Base-by-base conservation (phyloP, 306 rosid species). In the Dalbergia cochinchinensis region DNA sequence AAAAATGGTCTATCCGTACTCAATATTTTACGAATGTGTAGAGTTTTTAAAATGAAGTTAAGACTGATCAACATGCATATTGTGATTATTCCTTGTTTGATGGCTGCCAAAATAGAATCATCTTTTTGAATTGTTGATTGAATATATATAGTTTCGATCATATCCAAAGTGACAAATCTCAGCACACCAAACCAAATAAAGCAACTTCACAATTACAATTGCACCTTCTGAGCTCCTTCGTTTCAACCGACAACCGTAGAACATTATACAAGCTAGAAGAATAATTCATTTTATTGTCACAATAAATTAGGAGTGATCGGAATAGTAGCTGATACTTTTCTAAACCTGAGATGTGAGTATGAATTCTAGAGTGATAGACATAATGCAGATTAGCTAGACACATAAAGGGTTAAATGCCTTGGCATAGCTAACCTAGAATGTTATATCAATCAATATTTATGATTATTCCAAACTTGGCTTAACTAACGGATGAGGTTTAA, bases 201-300 rank as follows among this genome's bases (percentile, higher is more conserved):
- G 60, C 60, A 54, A 35, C 55, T 54, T 15, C 10, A 18, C 53
- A 50, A 7, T 18, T 58, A 82, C 44, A 64, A 33, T 5, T 5
- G 70, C 78, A 81, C 69, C 51, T 80, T 12, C 85, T 47, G 6
- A 15, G 80, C 70, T 73, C 74, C 83, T 85, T 85, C 88, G 78
- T 72, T 39, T 73, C 33, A 34, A 62, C 66, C 42, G n/a, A 33
- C 69, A 59, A 62, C 73, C 54, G n/a, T 47, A 53, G 16, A 42
- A 42, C 69, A 55, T 73, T 18, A 4, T 35, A 20, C 12, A 35
- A 70, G 3, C 4, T 10, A 15, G 26, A 42, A 8, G 47, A 42
- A n/a, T 1, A n/a, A 7, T 41, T 16, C 12, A 33, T 4, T 65
- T 76, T 82, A 33, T 57, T 13, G 41, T 53, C 50, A 53, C 57